A percentile compares a stretch with the other conserved stretches of the same genome.
Evolutionary conservation across 345 rosid genomes (phyloP).

Genomic region (Gossypium rotundifolium): DNA sequence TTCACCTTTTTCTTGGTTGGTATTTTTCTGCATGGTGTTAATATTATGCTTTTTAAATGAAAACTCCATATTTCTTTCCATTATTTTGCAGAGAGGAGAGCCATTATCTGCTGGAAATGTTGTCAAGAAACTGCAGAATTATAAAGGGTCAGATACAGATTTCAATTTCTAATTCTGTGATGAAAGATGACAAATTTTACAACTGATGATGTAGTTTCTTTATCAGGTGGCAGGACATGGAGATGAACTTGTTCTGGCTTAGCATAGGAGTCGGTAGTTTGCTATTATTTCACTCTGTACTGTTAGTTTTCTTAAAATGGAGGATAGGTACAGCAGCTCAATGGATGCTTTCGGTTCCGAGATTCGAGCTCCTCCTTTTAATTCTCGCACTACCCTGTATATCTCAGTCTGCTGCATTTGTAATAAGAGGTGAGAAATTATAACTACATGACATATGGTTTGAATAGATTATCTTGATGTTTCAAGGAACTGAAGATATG

Average conservation of each 20-base stretch:
- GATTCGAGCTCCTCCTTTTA: constrained; percentile 44
- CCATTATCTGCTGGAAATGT: constrained; percentile 40
- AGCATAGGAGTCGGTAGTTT: constrained; percentile 33
- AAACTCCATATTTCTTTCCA: background rate
- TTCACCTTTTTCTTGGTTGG: constrained; percentile 43
- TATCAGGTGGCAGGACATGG: constrained; percentile 44
- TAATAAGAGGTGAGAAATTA: constrained; percentile 38
- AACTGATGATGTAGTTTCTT: constrained; percentile 12
- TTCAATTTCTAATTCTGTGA: background rate
- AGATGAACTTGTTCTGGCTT: constrained; percentile 52
- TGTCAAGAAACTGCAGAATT: constrained; percentile 38
- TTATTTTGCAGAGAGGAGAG: constrained; percentile 46
- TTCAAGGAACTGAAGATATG: constrained; percentile 12
- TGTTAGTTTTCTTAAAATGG: constrained; percentile 32
- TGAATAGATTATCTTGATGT: background rate
- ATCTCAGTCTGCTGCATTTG: constrained; percentile 51
- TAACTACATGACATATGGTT: background rate
- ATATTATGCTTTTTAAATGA: background rate
- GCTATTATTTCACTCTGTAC: constrained; percentile 23
- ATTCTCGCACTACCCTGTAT: constrained; percentile 39
- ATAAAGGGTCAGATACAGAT: constrained; percentile 31
- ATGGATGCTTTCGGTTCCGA: constrained; percentile 37
- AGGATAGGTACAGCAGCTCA: constrained; percentile 33
- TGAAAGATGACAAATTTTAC: background rate
- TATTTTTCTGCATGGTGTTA: constrained; percentile 11